Base-by-base conservation (phyloP, 306 rosid species). In the Styphnolobium japonicum region DNA sequence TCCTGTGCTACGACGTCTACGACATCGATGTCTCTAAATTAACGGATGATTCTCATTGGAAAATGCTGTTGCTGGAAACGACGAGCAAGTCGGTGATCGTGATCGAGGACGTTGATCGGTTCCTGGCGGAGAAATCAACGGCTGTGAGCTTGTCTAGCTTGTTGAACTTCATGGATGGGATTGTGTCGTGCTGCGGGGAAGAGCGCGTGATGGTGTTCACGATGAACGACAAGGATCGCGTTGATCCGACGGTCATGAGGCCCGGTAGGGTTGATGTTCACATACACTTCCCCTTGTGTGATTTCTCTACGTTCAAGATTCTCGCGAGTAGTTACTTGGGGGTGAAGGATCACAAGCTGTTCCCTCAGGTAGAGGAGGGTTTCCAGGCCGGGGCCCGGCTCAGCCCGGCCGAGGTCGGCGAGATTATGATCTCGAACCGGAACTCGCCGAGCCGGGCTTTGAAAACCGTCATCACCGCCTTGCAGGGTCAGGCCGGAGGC, bases 281-380 rank as follows among this genome's bases (percentile, higher is more conserved):
- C 69, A 82, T 94, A 75, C 91, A 90, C 57, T 91, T 94, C 10
- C 98, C 97, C 36, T 69, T 83, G 4, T 94, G 98, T 40, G 97
- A 94, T 84, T 94, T 94, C 80, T 76, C 92, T 22, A 92, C 97
- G 1, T 92, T 94, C 66, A 94, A 89, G 87, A 86, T 77, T 77
- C 75, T 94, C 11, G 97, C 98, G 0, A 76, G 25, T 2, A 89
- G 87, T 68, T 86, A 94, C 48, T 74, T 94, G 71, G 98, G 98
- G 51, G 71, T 94, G 16, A 94, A 91, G 83, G 98, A 94, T 18
- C 98, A 94, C 88, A 94, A 94, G 94, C 92, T 94, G 8, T 94
- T 94, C 71, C 71, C 86, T 36, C 95, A 91, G 39, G 90, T 92
- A 22, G 97, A 94, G 74, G 98, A 94, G 84, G 84, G 88, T 74